Evolutionary conservation across 2,329 filamentous ascomycete genomes (phyloP).

Genomic region (Fusarium austroafricanum): DNA sequence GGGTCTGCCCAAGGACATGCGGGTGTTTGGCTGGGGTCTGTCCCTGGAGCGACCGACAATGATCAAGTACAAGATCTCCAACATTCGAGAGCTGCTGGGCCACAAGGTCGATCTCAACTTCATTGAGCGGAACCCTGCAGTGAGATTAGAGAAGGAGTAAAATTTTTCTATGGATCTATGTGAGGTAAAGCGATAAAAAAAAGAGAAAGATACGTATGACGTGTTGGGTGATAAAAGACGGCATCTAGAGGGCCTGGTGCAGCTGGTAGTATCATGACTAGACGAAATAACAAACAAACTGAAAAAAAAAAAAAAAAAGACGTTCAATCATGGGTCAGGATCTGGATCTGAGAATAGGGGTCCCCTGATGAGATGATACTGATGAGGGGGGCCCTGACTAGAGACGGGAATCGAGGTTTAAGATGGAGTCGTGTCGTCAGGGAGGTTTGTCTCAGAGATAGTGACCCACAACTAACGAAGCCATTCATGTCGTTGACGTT

Average conservation of each 20-base stretch:
- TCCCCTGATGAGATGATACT: slow-evolving; percentile 11
- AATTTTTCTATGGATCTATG: not conserved
- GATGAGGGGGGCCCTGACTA: slow-evolving; percentile 36
- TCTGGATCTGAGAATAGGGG: slow-evolving; percentile 13
- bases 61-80: slow-evolving; percentile 93
- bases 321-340: slow-evolving; percentile 18
- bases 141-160: slow-evolving; percentile 87
- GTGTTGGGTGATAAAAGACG: slow-evolving; percentile 6
- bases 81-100: slow-evolving; percentile 91
- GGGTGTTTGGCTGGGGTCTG: slow-evolving; percentile 94
- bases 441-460: slow-evolving; percentile 18
- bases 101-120: slow-evolving; percentile 96
- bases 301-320: slow-evolving; percentile 14
- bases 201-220: slow-evolving; percentile 16
- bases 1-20: slow-evolving; percentile 91
- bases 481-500: slow-evolving; percentile 22
- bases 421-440: slow-evolving; percentile 38
- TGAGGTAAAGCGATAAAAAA: slow-evolving; percentile 2
- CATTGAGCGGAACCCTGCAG: slow-evolving; percentile 90
- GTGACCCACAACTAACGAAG: slow-evolving; percentile 27
- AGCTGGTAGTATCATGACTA: slow-evolving; percentile 36
- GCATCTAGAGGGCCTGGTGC: slow-evolving; percentile 29
- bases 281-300: slow-evolving; percentile 37
- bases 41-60: slow-evolving; percentile 95
- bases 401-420: slow-evolving; percentile 34